Evolutionary conservation across 108 stramenopile species (phyloP), one percentile per base, ranked within the genome.

Genomic region (Skeletonema menzelii): DNA sequence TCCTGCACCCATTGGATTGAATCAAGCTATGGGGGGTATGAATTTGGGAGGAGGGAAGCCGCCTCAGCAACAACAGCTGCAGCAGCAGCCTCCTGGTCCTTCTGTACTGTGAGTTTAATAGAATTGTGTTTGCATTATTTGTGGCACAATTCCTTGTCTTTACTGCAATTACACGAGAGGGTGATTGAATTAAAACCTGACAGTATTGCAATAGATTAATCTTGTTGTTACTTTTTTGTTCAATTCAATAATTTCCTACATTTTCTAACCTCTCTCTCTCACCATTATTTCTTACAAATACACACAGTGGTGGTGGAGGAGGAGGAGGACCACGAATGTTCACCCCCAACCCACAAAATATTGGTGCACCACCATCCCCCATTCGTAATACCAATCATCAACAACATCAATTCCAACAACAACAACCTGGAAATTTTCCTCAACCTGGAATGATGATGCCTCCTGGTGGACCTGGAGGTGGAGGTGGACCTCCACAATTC

Each of bases 1-100:
- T 42, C 63, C 61, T 37, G 53, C 63, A 56, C 62, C 31, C 30
- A 44, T 15, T 38, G 44, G 38, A 30, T 46, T 87, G 15, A 85
- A 85, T 71, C 78, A 83, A 27, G 87, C 75, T 42, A 83, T 87
- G 82, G 71, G 46, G 34, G 73, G 73, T 42, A 85, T 87, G 84
- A 69, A 61, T 32, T 76, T 87, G 28, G 27, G 27, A 49, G 46
- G 17, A 15, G 44, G 38, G 15, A 15, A n/a, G n/a, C n/a, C n/a
- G n/a, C n/a, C n/a, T n/a, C n/a, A n/a, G n/a, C n/a, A n/a, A n/a
- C n/a, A n/a, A n/a, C n/a, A n/a, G n/a, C n/a, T 17, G 26, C 27
- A 26, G 8, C 65, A 66, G 47, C 56, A 30, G 17, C 57, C 32
- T 24, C 56, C 56, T 65, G 65, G 46, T 14, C 67, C 67, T 27